A percentile compares a stretch with the other conserved stretches of the same genome.
These are phyloP conservation scores for Scheffersomyces lignosus DNA, from an alignment of 805 yeast genomes.

Conservation along the genomic window DNA sequence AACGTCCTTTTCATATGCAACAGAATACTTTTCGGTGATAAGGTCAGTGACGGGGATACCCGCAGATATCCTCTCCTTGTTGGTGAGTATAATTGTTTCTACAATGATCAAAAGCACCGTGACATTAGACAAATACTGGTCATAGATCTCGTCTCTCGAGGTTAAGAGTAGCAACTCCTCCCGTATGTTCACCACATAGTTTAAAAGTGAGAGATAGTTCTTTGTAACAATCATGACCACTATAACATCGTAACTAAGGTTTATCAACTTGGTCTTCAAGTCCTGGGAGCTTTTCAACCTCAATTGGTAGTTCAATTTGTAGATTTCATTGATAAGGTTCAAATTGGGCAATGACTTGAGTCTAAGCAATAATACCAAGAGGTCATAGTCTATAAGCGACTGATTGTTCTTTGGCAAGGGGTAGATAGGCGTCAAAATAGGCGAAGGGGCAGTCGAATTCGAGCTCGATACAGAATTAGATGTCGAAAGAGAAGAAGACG, in stretches of 20 bases:
- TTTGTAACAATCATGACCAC: conserved; percentile 30
- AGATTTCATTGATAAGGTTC: conserved; percentile 42
- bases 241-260: conserved; percentile 33
- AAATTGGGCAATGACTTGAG: conserved; percentile 45
- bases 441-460: conserved; percentile 1
- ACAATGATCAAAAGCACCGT: conserved; percentile 17
- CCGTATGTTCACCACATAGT: conserved; percentile 23
- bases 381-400: conserved; percentile 22
- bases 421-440: conserved; percentile 18
- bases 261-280: conserved; percentile 21
- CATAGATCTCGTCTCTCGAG: conserved; percentile 1
- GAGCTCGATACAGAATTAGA: not conserved
- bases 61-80: conserved; percentile 1
- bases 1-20: conserved; percentile 1
- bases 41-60: no score
- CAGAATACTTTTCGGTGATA: conserved; percentile 1
- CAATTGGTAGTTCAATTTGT: conserved; percentile 34
- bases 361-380: conserved; percentile 36
- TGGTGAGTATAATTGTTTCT: conserved; percentile 3
- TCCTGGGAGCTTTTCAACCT: conserved; percentile 20
- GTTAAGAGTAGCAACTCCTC: conserved; percentile 12
- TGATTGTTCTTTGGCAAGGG: conserved; percentile 41
- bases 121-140: conserved; percentile 21
- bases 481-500: conserved; percentile 1
- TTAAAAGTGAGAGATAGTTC: conserved; percentile 26